A percentile compares a stretch with the other conserved stretches of the same genome.
phyloP scores from a whole-genome alignment of 169 alveolate species.

The Eimeria maxima region DNA sequence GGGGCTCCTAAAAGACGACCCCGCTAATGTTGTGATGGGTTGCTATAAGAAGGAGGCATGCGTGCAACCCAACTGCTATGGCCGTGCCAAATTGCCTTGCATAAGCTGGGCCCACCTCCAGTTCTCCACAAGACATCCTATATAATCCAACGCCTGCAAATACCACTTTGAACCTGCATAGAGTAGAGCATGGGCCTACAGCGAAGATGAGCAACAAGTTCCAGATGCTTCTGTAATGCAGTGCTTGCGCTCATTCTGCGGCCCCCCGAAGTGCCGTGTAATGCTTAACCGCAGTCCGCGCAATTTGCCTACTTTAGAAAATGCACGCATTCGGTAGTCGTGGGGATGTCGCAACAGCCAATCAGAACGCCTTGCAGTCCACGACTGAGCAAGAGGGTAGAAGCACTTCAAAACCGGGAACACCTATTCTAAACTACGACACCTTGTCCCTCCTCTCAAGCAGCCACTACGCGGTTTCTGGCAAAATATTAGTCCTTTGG shows the following conservation, averaged over 20 bases:
- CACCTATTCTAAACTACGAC: constrained; percentile 7
- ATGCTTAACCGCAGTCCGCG: neutral
- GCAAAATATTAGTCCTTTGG: neutral
- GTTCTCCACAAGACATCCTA: neutral
- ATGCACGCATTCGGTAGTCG: neutral
- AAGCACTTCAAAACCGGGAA: neutral
- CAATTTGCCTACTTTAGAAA: neutral
- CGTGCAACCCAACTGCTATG: neutral
- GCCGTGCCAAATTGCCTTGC: neutral
- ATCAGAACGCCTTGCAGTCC: neutral
- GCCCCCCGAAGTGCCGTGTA: neutral
- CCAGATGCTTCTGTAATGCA: neutral
- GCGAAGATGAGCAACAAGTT: neutral
- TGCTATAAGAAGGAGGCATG: neutral
- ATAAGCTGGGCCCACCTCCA: neutral
- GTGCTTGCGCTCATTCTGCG: neutral
- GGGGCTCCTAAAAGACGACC: constrained; percentile 37
- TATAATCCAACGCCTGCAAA: neutral
- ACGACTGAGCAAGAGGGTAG: neutral
- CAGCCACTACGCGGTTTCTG: neutral
- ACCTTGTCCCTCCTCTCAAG: neutral
- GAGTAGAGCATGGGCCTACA: neutral
- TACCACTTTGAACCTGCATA: neutral
- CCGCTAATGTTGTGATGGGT: neutral
- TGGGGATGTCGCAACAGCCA: neutral